Evolutionary conservation across 495 filamentous ascomycete genomes (phyloP).

Genomic region (Podospora australis): DNA sequence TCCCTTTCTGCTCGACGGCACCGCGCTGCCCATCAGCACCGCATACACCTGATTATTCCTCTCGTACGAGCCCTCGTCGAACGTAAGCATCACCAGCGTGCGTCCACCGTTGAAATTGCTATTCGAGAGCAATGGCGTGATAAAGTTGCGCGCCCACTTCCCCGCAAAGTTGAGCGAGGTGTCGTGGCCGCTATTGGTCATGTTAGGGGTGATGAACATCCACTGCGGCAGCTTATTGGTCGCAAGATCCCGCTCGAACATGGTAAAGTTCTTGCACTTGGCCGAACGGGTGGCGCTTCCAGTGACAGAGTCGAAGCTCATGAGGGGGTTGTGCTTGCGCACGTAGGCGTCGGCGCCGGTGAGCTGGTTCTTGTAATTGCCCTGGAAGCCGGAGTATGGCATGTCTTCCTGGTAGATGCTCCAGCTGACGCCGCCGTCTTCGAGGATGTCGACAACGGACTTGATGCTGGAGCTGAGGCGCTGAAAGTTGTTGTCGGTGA

Average conservation of each 20-base stretch:
- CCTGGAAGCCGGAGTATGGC: constrained; percentile 64
- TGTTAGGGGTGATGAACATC: constrained; percentile 73
- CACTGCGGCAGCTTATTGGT: constrained; percentile 58
- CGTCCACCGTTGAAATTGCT: constrained; percentile 56
- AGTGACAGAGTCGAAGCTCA: constrained; percentile 55
- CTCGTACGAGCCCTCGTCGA: constrained; percentile 57
- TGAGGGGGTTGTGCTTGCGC: constrained; percentile 54
- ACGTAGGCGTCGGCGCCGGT: constrained; percentile 14
- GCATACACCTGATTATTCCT: constrained; percentile 52
- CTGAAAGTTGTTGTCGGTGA: constrained; percentile 57
- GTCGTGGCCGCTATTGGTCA: constrained; percentile 63
- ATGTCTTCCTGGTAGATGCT: constrained; percentile 62
- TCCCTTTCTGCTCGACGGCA: constrained; percentile 53
- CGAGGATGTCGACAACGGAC: constrained; percentile 66
- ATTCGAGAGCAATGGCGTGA: constrained; percentile 57
- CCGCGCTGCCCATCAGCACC: constrained; percentile 59
- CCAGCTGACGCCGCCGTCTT: constrained; percentile 61
- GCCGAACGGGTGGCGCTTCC: constrained; percentile 48
- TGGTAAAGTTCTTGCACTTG: constrained; percentile 63
- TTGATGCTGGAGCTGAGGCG: constrained; percentile 54
- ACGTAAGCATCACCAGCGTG: constrained; percentile 64
- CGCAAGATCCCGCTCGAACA: constrained; percentile 54
- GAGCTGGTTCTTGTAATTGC: constrained; percentile 45
- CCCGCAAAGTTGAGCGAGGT: constrained; percentile 55
- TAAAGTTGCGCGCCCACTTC: constrained; percentile 52